A percentile compares a stretch with the other conserved stretches of the same genome.
These are phyloP conservation scores for Pseudopyrenochaeta lycopersici DNA, from an alignment of 2,329 filamentous ascomycete species.

Conservation along the genomic window DNA sequence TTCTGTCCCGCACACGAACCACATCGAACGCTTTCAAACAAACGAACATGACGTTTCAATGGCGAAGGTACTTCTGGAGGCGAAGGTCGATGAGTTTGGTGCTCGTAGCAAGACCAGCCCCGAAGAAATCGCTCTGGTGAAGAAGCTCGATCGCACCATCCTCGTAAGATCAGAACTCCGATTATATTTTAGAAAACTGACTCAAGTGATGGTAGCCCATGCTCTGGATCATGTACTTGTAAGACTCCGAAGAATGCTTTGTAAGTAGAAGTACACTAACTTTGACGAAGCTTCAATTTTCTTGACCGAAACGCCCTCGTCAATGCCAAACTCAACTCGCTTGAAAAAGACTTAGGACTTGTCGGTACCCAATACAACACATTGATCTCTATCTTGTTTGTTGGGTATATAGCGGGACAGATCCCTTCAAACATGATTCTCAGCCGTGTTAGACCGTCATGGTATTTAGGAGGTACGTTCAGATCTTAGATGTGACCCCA, in stretches of 20 bases:
- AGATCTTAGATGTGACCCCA: no score
- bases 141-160: slow-evolving; percentile 15
- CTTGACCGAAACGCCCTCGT: slow-evolving; percentile 71
- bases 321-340: slow-evolving; percentile 67
- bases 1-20: not conserved
- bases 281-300: no score
- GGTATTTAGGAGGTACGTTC: slow-evolving; percentile 31
- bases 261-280: no score
- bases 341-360: slow-evolving; percentile 61
- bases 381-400: slow-evolving; percentile 56
- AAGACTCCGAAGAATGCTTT: not conserved
- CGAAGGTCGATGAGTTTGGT: slow-evolving; percentile 10
- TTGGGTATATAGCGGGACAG: slow-evolving; percentile 37
- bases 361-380: slow-evolving; percentile 37
- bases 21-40: slow-evolving; percentile 71
- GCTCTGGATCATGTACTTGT: slow-evolving; percentile 10
- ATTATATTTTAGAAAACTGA: slow-evolving; percentile 12
- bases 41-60: not conserved
- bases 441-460: slow-evolving; percentile 36
- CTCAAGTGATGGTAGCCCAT: slow-evolving; percentile 4
- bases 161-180: slow-evolving; percentile 34
- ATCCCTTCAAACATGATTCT: slow-evolving; percentile 57
- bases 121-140: slow-evolving; percentile 19
- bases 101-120: slow-evolving; percentile 19
- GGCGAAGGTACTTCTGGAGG: not conserved